Base-by-base conservation (phyloP, 768 basidiomycete species). In the Leccinum barrowsii region DNA sequence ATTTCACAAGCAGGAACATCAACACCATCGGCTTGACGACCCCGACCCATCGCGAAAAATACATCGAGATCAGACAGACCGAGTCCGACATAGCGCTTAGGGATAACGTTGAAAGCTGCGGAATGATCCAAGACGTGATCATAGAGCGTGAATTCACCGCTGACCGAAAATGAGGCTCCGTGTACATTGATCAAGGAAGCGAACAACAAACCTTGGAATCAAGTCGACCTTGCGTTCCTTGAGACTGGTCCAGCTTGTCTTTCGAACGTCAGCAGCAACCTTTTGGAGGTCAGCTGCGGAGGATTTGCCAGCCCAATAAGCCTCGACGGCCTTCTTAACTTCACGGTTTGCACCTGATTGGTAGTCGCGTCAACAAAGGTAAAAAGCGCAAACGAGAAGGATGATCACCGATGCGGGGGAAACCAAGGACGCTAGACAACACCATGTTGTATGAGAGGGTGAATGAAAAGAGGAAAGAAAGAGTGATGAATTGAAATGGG, bases 11-110 rank as follows among this genome's bases (percentile, higher is more conserved):
- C 94, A 52, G 92, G 93, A 63, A 98, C 94, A 78, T 99, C 97
- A 67, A 98, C 95, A 59, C 86, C 89, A 63, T 85, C 91, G 44
- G 89, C 82, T 77, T 99, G 97, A 65, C 96, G 92, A 58, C 97
- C 97, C 77, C 97, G 96, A 55, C 96, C 97, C 91, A 98, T 95
- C 67, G 97, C 97, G 68, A 99, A 98, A 79, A 92, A 97, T 72
- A 94, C 87, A 77, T 99, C 96, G 64, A 98, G 86, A 62, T 85
- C 81, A 28, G 92, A 92, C 54, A 99, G 79, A 57, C 87, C 86
- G 64, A 92, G 89, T 54, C 89, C 88, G 59, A 84, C 78, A 75
- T 98, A 99, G 65, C 95, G 92, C 77, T 91, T 86, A 65, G 96
- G 96, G 75, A 99, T 91, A 70, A 90, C 93, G 74, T 98, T 97